phyloP scores from a whole-genome alignment of 192 early-diverging fungal species.

The Mortierella antarctica region DNA sequence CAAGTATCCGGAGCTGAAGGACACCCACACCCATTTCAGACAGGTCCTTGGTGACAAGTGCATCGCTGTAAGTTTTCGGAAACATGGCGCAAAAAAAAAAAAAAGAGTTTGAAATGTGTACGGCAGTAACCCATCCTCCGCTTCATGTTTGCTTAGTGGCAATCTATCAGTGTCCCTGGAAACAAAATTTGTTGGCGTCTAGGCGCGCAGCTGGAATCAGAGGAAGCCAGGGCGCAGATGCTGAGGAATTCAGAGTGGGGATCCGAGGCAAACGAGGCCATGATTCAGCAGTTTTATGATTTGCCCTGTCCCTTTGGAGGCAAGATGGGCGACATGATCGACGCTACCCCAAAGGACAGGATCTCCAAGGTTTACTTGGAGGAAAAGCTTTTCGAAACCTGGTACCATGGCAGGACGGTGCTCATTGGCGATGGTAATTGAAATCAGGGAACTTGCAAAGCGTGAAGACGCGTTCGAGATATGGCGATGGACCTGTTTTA shows the following conservation, averaged over 20 bases:
- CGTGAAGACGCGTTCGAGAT: not conserved
- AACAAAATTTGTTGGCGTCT: slow-evolving; percentile 26
- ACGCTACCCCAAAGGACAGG: slow-evolving; percentile 19
- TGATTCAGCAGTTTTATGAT: slow-evolving; percentile 14
- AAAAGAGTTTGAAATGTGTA: not conserved
- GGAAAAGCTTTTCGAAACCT: slow-evolving; percentile 38
- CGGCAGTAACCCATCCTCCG: not conserved
- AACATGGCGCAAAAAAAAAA: too few relatives aligned
- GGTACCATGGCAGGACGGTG: slow-evolving; percentile 22
- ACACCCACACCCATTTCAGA: not conserved
- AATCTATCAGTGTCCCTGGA: not conserved
- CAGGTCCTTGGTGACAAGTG: not conserved
- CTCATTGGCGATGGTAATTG: slow-evolving; percentile 33
- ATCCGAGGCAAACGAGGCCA: slow-evolving; percentile 1
- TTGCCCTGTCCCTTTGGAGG: slow-evolving; percentile 3
- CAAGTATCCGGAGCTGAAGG: slow-evolving; percentile 16
- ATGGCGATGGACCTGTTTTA: not conserved
- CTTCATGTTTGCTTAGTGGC: slow-evolving; percentile 11
- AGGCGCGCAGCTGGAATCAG: not conserved
- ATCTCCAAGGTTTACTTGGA: slow-evolving; percentile 43
- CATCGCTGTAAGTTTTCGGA: not conserved
- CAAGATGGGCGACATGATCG: slow-evolving; percentile 24
- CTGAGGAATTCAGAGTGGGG: slow-evolving; percentile 29
- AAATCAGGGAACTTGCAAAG: not conserved
- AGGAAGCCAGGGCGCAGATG: not conserved